Base-by-base conservation (phyloP, 345 rosid species). In the Syzygium oleosum region DNA sequence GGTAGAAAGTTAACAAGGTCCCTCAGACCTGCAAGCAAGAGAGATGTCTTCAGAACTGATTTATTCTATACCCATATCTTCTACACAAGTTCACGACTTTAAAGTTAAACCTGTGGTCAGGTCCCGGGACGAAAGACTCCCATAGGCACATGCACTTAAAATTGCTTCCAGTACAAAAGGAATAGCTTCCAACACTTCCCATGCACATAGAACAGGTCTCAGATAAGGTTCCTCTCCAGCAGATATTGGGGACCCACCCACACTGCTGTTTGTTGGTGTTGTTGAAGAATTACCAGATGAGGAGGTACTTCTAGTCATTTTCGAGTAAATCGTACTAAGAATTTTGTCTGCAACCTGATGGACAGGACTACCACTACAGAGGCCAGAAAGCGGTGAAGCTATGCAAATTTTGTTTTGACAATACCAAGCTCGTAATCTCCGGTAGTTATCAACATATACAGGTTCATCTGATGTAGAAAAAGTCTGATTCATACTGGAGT, bases 71-170 rank as follows among this genome's bases (percentile, higher is more conserved):
- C 49, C 25, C 27, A 38, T 19, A 10, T 34, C 12, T 73, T 73
- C 80, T 73, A 73, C 80, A 34, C 49, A 38, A 73, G 83, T 38
- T 23, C 83, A 19, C 41, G 49, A 73, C 23, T 41, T 73, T 73
- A 87, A 58, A 52, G 49, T 49, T 73, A 49, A 56, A 56, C 97
- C 97, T 91, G 96, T 95, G 55, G 91, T 94, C 88, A 95, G 85
- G 87, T 95, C 95, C 89, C 96, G 92, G 84, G 97, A 92, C 52
- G 95, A 94, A 87, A 95, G 93, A 86, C 92, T 91, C 86, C 95
- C 97, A 91, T 94, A 90, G 86, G 94, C 94, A 87, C 97, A 95
- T 84, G 97, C 97, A 84, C 92, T 94, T 91, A 95, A 91, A 61
- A 93, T 89, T 80, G 97, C 95, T 88, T 94, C 95, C 53, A 95